Percentiles rank a stretch among this genome's conserved stretches.
These are phyloP conservation scores for Citropsis articulata DNA, from an alignment of 345 rosid genomes.

Conservation along the genomic window DNA sequence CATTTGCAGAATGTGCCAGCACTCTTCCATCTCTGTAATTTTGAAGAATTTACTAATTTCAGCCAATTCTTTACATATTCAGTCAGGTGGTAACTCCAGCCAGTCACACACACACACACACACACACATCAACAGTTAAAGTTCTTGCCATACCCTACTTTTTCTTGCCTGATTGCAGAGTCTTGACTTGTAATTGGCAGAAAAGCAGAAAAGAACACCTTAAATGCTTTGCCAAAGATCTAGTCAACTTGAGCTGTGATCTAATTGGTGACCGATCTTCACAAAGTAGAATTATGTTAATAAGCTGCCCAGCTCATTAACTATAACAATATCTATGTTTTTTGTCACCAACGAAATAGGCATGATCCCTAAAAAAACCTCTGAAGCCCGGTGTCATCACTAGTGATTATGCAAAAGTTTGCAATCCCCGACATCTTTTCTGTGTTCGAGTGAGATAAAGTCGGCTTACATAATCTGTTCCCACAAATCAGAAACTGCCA, in stretches of 20 bases:
- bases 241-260: background rate
- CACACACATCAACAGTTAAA: background rate
- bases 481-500: background rate
- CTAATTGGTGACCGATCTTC: background rate
- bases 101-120: too few species aligned
- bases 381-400: background rate
- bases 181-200: background rate
- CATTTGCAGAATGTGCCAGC: conserved; percentile 25
- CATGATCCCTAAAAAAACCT: background rate
- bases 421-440: background rate
- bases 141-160: background rate
- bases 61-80: background rate
- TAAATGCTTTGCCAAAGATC: background rate
- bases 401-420: background rate
- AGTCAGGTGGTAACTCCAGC: background rate
- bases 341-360: background rate
- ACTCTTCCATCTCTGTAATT: conserved; percentile 25
- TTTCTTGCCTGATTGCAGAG: background rate
- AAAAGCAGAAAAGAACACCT: background rate
- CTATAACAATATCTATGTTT: background rate
- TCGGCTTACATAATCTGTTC: background rate
- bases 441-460: background rate
- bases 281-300: background rate
- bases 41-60: background rate
- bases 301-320: background rate